phyloP scores from a whole-genome alignment of 2,329 filamentous ascomycete species.

The Aureobasidium sp. region DNA sequence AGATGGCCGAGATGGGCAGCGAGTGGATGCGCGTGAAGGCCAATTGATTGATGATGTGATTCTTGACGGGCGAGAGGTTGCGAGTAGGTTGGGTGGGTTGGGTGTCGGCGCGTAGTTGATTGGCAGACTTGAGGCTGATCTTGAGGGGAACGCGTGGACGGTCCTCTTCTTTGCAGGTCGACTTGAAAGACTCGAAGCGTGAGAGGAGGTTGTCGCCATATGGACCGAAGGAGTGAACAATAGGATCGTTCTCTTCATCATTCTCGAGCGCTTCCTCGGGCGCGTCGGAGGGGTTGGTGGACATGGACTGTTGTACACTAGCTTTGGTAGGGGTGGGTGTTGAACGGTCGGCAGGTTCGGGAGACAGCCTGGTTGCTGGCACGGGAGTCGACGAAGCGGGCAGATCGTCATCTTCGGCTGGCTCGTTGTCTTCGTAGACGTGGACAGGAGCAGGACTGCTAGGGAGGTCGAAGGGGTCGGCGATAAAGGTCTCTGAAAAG shows the following conservation, averaged over 20 bases:
- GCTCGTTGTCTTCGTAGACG: slow-evolving; percentile 63
- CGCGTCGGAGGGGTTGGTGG: slow-evolving; percentile 19
- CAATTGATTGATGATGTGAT: slow-evolving; percentile 91
- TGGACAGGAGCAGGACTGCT: slow-evolving; percentile 43
- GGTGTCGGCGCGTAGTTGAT: background rate
- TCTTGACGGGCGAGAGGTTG: slow-evolving; percentile 48
- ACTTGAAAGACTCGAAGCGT: slow-evolving; percentile 68
- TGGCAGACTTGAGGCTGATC: slow-evolving; percentile 21
- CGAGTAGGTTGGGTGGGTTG: slow-evolving; percentile 18
- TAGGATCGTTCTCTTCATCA: slow-evolving; percentile 89
- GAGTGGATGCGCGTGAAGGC: slow-evolving; percentile 90
- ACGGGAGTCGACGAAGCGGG: slow-evolving; percentile 13
- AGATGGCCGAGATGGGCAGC: slow-evolving; percentile 79
- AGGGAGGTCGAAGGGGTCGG: slow-evolving; percentile 32
- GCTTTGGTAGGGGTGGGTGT: background rate
- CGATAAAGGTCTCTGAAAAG: slow-evolving; percentile 33
- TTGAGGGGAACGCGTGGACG: slow-evolving; percentile 28
- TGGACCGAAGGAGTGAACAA: slow-evolving; percentile 84
- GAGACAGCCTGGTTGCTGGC: background rate
- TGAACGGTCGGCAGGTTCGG: background rate
- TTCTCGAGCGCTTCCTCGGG: slow-evolving; percentile 63
- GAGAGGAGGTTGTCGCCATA: slow-evolving; percentile 80
- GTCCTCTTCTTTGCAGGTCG: slow-evolving; percentile 50
- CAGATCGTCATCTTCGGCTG: slow-evolving; percentile 41
- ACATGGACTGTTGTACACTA: background rate